Base-by-base conservation (phyloP, 139 green algal genomes). In the Chlorella ohadii region DNA sequence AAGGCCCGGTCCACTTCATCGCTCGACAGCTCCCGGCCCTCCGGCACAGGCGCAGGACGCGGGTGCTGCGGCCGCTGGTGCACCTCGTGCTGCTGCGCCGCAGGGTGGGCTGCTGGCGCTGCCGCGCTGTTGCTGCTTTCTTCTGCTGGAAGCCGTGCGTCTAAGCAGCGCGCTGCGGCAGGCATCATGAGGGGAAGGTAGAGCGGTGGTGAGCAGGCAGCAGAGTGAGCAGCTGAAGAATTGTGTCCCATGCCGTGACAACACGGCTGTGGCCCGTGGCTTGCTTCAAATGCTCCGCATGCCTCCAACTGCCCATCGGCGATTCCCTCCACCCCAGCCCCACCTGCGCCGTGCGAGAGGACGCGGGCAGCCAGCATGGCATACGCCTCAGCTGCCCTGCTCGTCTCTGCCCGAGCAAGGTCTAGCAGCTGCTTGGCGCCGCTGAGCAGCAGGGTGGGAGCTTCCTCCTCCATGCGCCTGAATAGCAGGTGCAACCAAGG, bases 351-450 rank as follows among this genome's bases (percentile, higher is more conserved):
- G 36, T 82, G 76, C 3, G 76, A 27, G 25, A 82, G 63, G 22
- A 82, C 76, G 4, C 76, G 76, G 3, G 76, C 76, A 2, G 76
- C 76, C 56, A 82, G 76, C 57, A 72, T 71, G 11, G 28, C 76
- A 15, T 82, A 82, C 17, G 31, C 47, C 36, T 82, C 76, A 3
- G 76, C 76, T 13, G 76, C 76, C 28, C 31, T 27, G 59, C 57
- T 72, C 34, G 76, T 38, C 36, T 82, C 76, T 1, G n/a, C 34
- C 76, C 76, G 57, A 39, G 76, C 76, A 59, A 82, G 38, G 1
- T 82, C 76, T 27, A 82, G 59, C 57, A 82, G 76, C 76, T 82
- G 76, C 76, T 82, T 82, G 27, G 34, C 36, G 36, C 76, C 76
- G 25, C 38, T 28, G 12, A 82, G 76, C 76, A 82, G 59, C 76